Conservation (phyloP, 495 filamentous ascomycete species). For the Neurospora sp. region DNA sequence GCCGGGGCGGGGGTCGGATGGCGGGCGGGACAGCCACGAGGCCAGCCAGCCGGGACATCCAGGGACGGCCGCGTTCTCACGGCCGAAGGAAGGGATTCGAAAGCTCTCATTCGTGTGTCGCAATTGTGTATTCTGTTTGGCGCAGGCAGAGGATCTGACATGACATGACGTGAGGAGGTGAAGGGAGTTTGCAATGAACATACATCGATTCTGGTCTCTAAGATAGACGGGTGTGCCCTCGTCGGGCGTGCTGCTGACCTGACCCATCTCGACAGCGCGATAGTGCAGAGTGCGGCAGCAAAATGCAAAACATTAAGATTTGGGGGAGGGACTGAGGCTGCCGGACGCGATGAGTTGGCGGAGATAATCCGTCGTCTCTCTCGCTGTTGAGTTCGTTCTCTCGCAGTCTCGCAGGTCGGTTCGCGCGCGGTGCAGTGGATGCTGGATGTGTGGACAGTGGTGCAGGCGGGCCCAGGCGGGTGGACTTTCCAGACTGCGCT, state of each 20-base stretch:
- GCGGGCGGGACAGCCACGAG: neutral
- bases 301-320: conserved; percentile 1
- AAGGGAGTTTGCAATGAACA: conserved; percentile 16
- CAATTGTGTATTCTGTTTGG: neutral
- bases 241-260: conserved; percentile 82
- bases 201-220: conserved; percentile 85
- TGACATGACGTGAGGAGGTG: neutral
- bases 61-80: neutral
- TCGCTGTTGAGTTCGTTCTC: neutral
- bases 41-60: neutral
- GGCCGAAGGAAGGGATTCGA: neutral
- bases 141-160: neutral
- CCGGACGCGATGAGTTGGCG: neutral
- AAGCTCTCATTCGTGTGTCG: neutral
- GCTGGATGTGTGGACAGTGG: neutral
- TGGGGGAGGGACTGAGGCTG: neutral
- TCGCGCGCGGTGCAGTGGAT: neutral
- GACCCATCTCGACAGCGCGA: conserved; percentile 60
- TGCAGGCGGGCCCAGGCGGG: neutral
- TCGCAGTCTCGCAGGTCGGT: neutral
- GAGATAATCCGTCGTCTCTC: neutral
- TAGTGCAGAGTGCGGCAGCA: neutral
- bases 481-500: neutral
- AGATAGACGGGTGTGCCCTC: conserved; percentile 75
- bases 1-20: neutral